Evolutionary conservation across 2,329 filamentous ascomycete genomes (phyloP), one percentile per base, ranked within the genome.

Genomic region (Scedosporium boydii): DNA sequence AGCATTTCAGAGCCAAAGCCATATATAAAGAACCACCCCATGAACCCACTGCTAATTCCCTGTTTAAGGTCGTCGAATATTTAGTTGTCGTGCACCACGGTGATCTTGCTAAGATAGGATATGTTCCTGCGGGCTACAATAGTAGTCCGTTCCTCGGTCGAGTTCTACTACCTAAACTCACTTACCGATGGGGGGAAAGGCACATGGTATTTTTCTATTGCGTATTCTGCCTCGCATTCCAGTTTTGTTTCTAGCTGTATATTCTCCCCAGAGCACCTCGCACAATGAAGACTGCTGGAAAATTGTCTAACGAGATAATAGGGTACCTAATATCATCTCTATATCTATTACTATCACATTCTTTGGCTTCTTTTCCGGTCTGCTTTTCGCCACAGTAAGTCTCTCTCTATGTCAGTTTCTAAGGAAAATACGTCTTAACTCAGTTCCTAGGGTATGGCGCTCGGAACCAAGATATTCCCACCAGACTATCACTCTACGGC

Each of bases 51-150:
- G n/a, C n/a, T n/a, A n/a, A n/a, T n/a, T n/a, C n/a, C n/a, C n/a
- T n/a, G n/a, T n/a, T n/a, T n/a, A n/a, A n/a, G 86, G 80, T 87
- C 0, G 85, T 88, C 1, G 83, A 87, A 65, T 88, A 85, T 62
- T 76, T 88, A 3, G 81, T 87, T 6, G 77, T 78, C 2, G 82
- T 84, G n/a, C 81, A 85, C 0, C 73, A 80, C 2, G 85, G 84
- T 0, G 73, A 82, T 1, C 72, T 88, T 0, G 75, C 80, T 0
- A 74, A 80, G 18, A 82, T 86, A 70, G 85, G 85, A 0, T 88
- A 87, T 59, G 80, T 88, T 0, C 81, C 84, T 0, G 81, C 84
- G 0, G 85, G 84, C 3, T 83, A 82, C 66, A 85, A 79, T 57
- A 84, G 82, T 2, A 85, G 85, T 0, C 75, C 76, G 0, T 75